These are phyloP conservation scores for Rhizopus delemar DNA, from an alignment of 371 early-diverging fungal genomes.

Conservation along the genomic window DNA sequence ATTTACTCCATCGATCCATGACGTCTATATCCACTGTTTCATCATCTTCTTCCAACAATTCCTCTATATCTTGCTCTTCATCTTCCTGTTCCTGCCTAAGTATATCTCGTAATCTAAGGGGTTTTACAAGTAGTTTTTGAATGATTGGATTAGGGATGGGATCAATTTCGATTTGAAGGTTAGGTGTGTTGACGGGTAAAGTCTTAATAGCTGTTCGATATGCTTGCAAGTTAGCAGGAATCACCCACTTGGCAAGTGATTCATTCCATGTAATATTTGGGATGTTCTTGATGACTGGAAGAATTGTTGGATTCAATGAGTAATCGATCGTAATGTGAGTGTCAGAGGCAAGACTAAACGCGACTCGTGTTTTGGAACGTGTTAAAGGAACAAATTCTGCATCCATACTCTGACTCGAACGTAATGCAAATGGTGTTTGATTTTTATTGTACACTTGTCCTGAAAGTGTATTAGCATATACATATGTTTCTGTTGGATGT, in stretches of 20 bases:
- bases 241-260: constrained; percentile 12
- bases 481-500: constrained; percentile 27
- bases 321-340: constrained; percentile 23
- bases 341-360: constrained; percentile 23
- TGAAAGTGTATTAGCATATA: constrained; percentile 1
- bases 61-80: too few relatives aligned
- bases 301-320: constrained; percentile 20
- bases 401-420: not conserved
- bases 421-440: not conserved
- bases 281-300: constrained; percentile 26
- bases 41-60: not conserved
- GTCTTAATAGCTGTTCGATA: constrained; percentile 25
- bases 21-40: constrained; percentile 4
- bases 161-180: constrained; percentile 24
- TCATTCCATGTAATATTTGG: constrained; percentile 20
- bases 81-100: not conserved
- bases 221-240: constrained; percentile 24
- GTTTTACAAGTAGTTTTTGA: not conserved
- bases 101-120: not conserved
- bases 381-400: not conserved
- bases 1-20: constrained; percentile 16
- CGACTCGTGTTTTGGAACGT: constrained; percentile 15
- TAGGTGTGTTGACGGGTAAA: constrained; percentile 22
- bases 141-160: constrained; percentile 13
- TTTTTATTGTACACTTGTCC: not conserved